Evolutionary conservation across 164 flowering plant genomes (phyloP), one percentile per base, ranked within the genome.

Genomic region (Vitis riparia): DNA sequence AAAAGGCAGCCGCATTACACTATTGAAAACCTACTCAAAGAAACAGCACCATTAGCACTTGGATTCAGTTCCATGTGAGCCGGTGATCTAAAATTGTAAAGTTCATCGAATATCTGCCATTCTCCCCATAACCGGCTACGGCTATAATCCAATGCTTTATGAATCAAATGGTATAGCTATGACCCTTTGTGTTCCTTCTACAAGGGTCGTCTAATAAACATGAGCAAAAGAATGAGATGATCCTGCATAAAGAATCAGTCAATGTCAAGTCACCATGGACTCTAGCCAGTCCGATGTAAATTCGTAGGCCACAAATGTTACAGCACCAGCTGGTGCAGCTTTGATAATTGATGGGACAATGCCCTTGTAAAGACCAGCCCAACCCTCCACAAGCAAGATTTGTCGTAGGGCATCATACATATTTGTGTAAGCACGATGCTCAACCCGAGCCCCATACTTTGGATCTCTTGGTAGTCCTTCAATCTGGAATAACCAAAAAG

Each of bases 301-400:
- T 74, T 96, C 99, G 69, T 88, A 96, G 12, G 91, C 90, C 44
- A 96, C 95, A 81, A 96, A 96, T 32, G 99, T 96, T 44, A 96
- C 97, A 56, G 99, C 99, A 68, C 97, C 97, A 49, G 98, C 95
- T 44, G 98, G 98, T 63, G 99, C 98, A 69, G 99, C 97, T 78
- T 96, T 96, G 62, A 96, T 79, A 13, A 94, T 84, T 27, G 99
- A 93, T 1, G 99, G 99, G 11, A 88, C 76, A 58, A 96, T 89
- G 63, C 99, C 99, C 73, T 96, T 93, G 77, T 96, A 93, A 30
- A 96, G 91, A 55, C 98, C 99, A 55, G 83, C 80, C 89, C 80
- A 88, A 7, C 99, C 98, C 71, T 93, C 98, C 13, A 19, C 11
- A 48, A 50, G 76, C 79, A 84, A 27, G 55, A 96, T 96, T 55